Evolutionary conservation across 2,329 filamentous ascomycete species (phyloP).

Genomic region (Trichoderma simmonsii): DNA sequence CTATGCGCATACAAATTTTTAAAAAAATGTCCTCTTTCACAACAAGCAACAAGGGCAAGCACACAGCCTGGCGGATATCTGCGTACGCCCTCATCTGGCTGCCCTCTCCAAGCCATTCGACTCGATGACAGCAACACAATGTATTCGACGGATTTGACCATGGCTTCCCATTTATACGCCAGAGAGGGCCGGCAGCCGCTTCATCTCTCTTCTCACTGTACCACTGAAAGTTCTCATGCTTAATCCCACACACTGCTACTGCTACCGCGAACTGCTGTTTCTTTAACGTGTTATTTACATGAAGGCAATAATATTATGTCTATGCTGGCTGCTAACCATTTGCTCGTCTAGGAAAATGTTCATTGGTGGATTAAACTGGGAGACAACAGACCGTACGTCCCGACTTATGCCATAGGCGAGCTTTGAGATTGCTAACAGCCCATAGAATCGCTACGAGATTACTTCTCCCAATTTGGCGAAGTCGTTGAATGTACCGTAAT

Average conservation of each 20-base stretch:
- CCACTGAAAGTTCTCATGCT: neutral
- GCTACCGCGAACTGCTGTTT: neutral
- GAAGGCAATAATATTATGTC: neutral
- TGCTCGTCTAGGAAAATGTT: conserved; percentile 84
- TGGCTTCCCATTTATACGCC: neutral
- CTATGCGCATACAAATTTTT: neutral
- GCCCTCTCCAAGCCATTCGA: neutral
- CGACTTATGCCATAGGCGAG: neutral
- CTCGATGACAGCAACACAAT: neutral
- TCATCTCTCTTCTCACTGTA: neutral
- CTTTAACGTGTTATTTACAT: neutral
- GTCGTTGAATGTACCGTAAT: conserved; percentile 99
- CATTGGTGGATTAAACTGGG: conserved; percentile 97
- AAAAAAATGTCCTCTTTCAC: neutral
- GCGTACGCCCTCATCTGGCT: neutral
- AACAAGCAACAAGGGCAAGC: neutral
- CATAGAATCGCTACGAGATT: conserved; percentile 89
- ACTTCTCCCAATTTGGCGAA: conserved; percentile 97
- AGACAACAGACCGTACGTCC: conserved; percentile 91
- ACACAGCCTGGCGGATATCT: conserved; percentile 1
- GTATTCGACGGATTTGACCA: neutral
- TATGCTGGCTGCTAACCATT: neutral
- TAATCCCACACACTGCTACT: neutral
- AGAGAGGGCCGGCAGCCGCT: neutral
- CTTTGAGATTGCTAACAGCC: conserved; percentile 19